Evolutionary conservation across 2,329 filamentous ascomycete genomes (phyloP), one percentile per base, ranked within the genome.

Genomic region (Aspergillus brasiliensis): DNA sequence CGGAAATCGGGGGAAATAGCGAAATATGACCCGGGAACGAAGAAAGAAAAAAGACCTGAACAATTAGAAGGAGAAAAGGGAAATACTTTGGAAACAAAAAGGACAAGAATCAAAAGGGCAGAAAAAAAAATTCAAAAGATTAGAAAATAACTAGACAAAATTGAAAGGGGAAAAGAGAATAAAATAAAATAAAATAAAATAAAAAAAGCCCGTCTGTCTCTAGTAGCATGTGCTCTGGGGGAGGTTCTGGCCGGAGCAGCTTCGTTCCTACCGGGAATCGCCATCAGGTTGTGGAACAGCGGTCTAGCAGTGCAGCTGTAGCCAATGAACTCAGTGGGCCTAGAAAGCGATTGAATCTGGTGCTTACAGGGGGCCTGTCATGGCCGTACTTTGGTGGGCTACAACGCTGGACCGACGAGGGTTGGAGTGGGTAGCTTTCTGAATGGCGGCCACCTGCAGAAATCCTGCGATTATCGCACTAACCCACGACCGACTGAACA

Each of bases 211-310:
- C 49, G 55, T 61, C 28, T 31, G 28, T 31, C 10, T 10, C 68
- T 67, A 67, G 65, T 67, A 67, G 65, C 64, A 61, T 62, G 54
- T 56, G 56, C 40, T 21, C 56, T 54, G 59, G 62, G 11, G 60
- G 57, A 59, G 63, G 58, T 61, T 59, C 48, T 61, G 47, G 58
- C 49, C 38, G 53, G 34, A 53, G 61, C 52, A 58, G 61, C 62
- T 62, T 62, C 65, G 65, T 56, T 66, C 13, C 61, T 63, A 65
- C 66, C 66, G 59, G 64, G 61, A 68, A 52, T 62, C 60, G 44
- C 58, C 62, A 52, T 54, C 60, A 60, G 48, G 63, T 65, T 66
- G 74, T 75, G 70, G 62, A 72, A 75, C 74, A 61, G 62, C 61
- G 61, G 67, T 65, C 61, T 67, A 69, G 63, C 64, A 11, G 62